Base-by-base conservation (phyloP, 139 green algal species). In the Picochlorum sp. region DNA sequence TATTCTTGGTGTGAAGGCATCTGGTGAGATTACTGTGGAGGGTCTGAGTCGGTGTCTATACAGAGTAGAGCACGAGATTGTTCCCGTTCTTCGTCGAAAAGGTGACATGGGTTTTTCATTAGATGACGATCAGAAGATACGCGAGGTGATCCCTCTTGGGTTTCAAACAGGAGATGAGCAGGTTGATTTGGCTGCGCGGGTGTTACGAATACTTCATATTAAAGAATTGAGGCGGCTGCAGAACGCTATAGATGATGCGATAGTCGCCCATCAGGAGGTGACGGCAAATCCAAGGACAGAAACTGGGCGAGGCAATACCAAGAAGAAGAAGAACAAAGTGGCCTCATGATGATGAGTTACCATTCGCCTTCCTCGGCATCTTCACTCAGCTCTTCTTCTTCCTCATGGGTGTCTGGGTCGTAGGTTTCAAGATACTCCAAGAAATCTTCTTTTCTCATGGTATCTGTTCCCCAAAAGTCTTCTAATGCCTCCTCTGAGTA, bases 201-300 rank as follows among this genome's bases (percentile, higher is more conserved):
- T 88, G n/a, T 66, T 89, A 45, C 73, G 83, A n/a, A 81, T 88
- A 68, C 71, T 85, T 10, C 85, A 79, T 62, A 76, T 84, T 5
- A 75, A 73, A 10, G 83, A 89, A 55, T 66, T 89, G 21, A 68
- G 83, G 2, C 37, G 49, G 18, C 65, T 88, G 34, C 77, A 84
- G 60, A 45, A 44, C 5, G 37, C 24, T 38, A 24, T 72, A n/a
- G 66, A 72, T 49, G 55, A n/a, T 50, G 45, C 37, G 37, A 45
- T 69, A 26, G 56, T 52, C 57, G n/a, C 24, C 9, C 14, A 73
- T 47, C 69, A 83, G 62, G 70, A 84, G n/a, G 77, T 77, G 49
- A 89, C 79, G 10, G 73, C 78, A 20, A 85, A 89, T 65, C 82
- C 83, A 13, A 73, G 69, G 20, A 87, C 79, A 54, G 76, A 89